Evolutionary conservation across 192 early-diverging fungal species (phyloP).

Genomic region (Rhizophagus sp.): DNA sequence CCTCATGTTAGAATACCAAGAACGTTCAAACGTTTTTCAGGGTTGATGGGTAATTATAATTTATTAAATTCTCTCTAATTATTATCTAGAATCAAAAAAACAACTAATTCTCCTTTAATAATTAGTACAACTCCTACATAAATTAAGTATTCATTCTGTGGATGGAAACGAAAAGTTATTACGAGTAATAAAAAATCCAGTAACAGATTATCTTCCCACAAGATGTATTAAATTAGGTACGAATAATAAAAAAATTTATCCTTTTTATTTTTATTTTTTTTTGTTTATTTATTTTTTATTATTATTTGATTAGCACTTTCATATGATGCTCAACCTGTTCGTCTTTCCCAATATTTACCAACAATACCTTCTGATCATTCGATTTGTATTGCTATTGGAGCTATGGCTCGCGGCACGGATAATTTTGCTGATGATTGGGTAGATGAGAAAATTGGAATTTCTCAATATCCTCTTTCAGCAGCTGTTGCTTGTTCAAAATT

Average conservation of each 20-base stretch:
- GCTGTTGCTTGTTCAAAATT: slow-evolving; percentile 98
- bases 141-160: slow-evolving; percentile 90
- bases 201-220: slow-evolving; percentile 93
- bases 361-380: slow-evolving; percentile 78
- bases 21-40: slow-evolving; percentile 98
- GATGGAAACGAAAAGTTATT: slow-evolving; percentile 91
- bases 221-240: slow-evolving; percentile 84
- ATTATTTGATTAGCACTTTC: slow-evolving; percentile 61
- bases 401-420: slow-evolving; percentile 95
- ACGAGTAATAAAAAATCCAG: slow-evolving; percentile 97
- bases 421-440: slow-evolving; percentile 94
- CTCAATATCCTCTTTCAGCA: slow-evolving; percentile 95
- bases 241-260: slow-evolving; percentile 3
- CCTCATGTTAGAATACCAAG: slow-evolving; percentile 98
- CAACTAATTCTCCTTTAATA: background rate
- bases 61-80: background rate
- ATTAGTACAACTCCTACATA: slow-evolving; percentile 95
- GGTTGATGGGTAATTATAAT: slow-evolving; percentile 80
- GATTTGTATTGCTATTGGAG: slow-evolving; percentile 91
- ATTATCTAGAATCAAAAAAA: background rate
- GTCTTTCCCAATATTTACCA: slow-evolving; percentile 77
- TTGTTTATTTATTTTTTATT: background rate
- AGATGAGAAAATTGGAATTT: slow-evolving; percentile 97
- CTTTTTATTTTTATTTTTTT: background rate
- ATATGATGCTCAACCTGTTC: slow-evolving; percentile 85